These are phyloP conservation scores for Quercus berberidifolia DNA, from an alignment of 306 rosid genomes.

Conservation along the genomic window DNA sequence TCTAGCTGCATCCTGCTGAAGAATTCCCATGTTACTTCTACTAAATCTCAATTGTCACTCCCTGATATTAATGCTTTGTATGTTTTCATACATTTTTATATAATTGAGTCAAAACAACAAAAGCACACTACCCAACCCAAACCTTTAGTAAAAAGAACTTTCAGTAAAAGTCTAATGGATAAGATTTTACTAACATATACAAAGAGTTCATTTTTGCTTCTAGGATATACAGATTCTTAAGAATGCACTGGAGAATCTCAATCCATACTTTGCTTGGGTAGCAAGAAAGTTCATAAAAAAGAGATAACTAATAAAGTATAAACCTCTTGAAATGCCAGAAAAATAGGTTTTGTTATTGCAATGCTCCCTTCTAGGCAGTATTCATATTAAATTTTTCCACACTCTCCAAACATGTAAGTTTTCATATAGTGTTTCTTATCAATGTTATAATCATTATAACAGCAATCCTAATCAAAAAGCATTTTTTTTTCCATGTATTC, in stretches of 20 bases:
- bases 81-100: neutral
- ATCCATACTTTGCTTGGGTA: neutral
- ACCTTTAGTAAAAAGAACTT: neutral
- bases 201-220: too few species aligned
- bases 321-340: neutral
- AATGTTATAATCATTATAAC: too few species aligned
- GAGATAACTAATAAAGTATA: neutral
- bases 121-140: neutral
- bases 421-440: too few species aligned
- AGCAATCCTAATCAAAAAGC: too few species aligned
- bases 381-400: too few species aligned
- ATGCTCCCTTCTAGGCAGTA: neutral
- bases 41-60: neutral
- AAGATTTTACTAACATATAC: neutral
- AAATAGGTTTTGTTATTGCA: neutral
- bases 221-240: neutral
- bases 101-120: neutral
- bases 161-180: neutral
- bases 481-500: too few species aligned
- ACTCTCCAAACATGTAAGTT: too few species aligned
- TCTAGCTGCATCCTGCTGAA: constrained; percentile 53
- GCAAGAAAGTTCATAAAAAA: neutral
- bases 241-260: neutral
- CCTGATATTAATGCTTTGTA: neutral
- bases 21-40: constrained; percentile 14